These are phyloP conservation scores for Teunomyces atbi DNA, from an alignment of 805 yeast species.

Conservation along the genomic window DNA sequence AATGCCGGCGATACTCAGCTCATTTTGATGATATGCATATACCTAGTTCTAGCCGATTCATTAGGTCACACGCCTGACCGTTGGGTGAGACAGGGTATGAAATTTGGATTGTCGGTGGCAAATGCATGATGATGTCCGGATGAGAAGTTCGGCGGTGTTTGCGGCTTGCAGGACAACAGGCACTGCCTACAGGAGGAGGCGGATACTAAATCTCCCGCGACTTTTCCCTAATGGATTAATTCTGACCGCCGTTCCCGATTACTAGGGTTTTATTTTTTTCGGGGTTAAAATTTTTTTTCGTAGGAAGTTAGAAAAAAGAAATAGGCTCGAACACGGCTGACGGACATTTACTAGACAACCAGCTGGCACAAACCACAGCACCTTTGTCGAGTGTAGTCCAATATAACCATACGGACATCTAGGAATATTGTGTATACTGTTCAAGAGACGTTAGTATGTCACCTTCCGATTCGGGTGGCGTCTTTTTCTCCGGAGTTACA, in stretches of 20 bases:
- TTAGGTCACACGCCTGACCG: background rate
- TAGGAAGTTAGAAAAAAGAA: background rate
- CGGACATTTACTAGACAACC: background rate
- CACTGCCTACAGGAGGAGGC: background rate
- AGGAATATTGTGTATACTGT: background rate
- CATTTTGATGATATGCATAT: background rate
- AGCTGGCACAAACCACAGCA: background rate
- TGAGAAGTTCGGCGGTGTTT: background rate
- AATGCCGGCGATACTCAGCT: background rate
- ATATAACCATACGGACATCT: background rate
- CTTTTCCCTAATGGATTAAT: background rate
- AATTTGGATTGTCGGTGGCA: background rate
- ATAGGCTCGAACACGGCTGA: slow-evolving; percentile 1
- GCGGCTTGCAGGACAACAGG: background rate
- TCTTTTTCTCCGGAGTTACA: slow-evolving; percentile 1
- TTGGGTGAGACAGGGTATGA: background rate
- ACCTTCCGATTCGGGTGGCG: slow-evolving; percentile 1
- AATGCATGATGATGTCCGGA: background rate
- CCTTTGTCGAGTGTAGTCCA: background rate
- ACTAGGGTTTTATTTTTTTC: slow-evolving; percentile 2
- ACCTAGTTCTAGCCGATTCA: background rate
- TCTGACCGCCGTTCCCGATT: slow-evolving; percentile 3
- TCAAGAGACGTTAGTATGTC: background rate
- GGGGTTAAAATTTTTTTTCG: background rate
- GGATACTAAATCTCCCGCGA: background rate